Percentiles rank a stretch among this genome's conserved stretches.
Conservation (phyloP, 768 basidiomycete species). For the Rhodosporidiobolus odoratus region DNA sequence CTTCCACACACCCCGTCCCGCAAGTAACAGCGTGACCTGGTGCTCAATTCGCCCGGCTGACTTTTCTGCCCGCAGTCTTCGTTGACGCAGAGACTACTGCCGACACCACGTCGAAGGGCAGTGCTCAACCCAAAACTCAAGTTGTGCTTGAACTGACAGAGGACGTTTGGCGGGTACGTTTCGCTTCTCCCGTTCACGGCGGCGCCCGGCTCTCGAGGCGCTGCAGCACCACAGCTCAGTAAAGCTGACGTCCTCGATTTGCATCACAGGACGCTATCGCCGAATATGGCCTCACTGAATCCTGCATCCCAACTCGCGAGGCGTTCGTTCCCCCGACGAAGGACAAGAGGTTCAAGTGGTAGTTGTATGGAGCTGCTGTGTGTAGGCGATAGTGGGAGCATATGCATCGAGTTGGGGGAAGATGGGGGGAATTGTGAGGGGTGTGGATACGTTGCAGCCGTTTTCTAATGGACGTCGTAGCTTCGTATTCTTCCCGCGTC, state of each 20-base stretch:
- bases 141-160: constrained; percentile 88
- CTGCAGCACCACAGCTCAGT: too few relatives aligned
- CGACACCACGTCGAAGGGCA: constrained; percentile 63
- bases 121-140: constrained; percentile 64
- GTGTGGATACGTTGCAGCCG: too few relatives aligned
- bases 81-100: constrained; percentile 52
- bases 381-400: background rate
- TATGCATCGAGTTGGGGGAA: too few relatives aligned
- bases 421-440: too few relatives aligned
- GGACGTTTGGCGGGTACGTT: constrained; percentile 73
- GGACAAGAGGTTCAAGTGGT: constrained; percentile 24
- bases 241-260: background rate
- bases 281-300: constrained; percentile 69
- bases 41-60: too few relatives aligned
- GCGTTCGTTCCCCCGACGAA: constrained; percentile 33
- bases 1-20: too few relatives aligned
- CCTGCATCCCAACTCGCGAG: constrained; percentile 69
- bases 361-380: too few relatives aligned
- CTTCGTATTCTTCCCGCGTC: too few relatives aligned
- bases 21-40: too few relatives aligned
- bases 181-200: background rate
- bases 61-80: constrained; percentile 4
- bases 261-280: constrained; percentile 70
- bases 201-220: too few relatives aligned
- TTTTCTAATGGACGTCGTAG: too few relatives aligned